phyloP scores from a whole-genome alignment of 73 alveolate species.

The Durusdinium trenchii region DNA sequence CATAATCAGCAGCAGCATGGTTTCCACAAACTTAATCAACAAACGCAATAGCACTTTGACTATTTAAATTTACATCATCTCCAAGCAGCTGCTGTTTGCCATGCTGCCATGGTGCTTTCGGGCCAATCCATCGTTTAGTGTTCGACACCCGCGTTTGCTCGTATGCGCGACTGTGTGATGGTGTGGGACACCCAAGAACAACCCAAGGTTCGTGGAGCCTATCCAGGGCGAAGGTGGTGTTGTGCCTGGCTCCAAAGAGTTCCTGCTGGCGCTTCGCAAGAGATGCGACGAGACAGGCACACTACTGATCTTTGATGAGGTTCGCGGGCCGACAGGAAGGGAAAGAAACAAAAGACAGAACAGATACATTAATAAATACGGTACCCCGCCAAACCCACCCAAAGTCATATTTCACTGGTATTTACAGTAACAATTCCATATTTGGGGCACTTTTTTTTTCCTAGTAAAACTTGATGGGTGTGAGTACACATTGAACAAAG shows the following conservation, averaged over 20 bases:
- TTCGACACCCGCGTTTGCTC: no score
- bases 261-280: conserved; percentile 96
- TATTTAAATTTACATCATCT: no score
- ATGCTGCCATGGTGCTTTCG: no score
- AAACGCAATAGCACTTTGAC: no score
- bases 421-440: neutral
- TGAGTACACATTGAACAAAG: no score
- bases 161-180: no score
- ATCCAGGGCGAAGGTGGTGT: conserved; percentile 98
- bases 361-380: neutral
- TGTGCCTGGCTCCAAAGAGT: conserved; percentile 96
- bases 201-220: conserved; percentile 97
- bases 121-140: no score
- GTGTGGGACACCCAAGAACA: neutral
- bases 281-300: conserved; percentile 97
- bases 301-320: conserved; percentile 97
- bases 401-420: no score
- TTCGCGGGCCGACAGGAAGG: neutral
- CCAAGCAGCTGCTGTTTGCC: no score
- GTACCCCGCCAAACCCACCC: neutral
- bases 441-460: neutral
- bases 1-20: no score
- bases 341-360: neutral
- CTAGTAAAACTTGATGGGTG: no score
- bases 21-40: no score